Conservation (phyloP, 2,329 filamentous ascomycete genomes). For the Fusarium sp. region DNA sequence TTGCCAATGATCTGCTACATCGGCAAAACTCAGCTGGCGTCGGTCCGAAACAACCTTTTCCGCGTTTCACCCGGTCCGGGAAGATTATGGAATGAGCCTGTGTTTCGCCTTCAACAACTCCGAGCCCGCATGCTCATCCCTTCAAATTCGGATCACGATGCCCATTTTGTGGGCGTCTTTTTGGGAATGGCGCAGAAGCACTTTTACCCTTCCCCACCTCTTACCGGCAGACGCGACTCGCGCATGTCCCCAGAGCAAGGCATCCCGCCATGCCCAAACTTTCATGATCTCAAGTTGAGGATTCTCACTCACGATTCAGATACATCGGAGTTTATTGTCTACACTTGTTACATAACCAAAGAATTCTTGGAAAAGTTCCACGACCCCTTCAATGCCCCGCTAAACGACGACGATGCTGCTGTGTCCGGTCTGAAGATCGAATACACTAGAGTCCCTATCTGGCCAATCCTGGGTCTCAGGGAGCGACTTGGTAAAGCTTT, state of each 20-base stretch:
- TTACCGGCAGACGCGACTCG: slow-evolving; percentile 43
- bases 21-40: slow-evolving; percentile 59
- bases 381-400: slow-evolving; percentile 57
- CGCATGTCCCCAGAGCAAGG: slow-evolving; percentile 42
- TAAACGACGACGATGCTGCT: slow-evolving; percentile 41
- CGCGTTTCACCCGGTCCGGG: slow-evolving; percentile 58
- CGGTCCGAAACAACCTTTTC: slow-evolving; percentile 62
- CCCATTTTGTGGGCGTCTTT: slow-evolving; percentile 64
- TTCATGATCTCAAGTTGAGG: slow-evolving; percentile 62
- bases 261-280: slow-evolving; percentile 50
- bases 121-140: slow-evolving; percentile 63
- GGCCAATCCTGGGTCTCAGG: slow-evolving; percentile 67
- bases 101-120: slow-evolving; percentile 60
- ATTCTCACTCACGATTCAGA: slow-evolving; percentile 65
- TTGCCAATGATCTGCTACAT: slow-evolving; percentile 61
- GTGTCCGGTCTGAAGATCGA: slow-evolving; percentile 59
- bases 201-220: slow-evolving; percentile 56
- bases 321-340: slow-evolving; percentile 64
- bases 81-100: slow-evolving; percentile 59
- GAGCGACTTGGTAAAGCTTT: slow-evolving; percentile 67
- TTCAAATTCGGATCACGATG: slow-evolving; percentile 62
- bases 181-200: slow-evolving; percentile 69
- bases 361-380: slow-evolving; percentile 65
- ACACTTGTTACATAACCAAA: slow-evolving; percentile 62
- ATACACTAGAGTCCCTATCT: slow-evolving; percentile 63